These are phyloP conservation scores for Cucurbita pepo DNA, from an alignment of 306 rosid genomes.

Conservation along the genomic window DNA sequence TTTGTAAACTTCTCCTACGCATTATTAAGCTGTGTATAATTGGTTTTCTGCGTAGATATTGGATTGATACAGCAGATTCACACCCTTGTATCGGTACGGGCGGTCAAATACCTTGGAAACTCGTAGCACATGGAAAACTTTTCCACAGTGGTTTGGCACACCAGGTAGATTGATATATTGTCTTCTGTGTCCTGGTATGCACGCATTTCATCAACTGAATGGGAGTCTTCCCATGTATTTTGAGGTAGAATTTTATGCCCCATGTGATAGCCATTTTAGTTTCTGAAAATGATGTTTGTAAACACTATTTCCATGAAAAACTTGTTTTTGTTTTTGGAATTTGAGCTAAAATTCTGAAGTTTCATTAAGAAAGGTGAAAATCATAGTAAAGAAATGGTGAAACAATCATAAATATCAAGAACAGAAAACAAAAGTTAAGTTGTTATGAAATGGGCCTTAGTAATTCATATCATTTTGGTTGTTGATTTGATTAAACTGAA, in stretches of 20 bases:
- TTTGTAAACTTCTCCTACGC: background rate
- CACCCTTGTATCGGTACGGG: slow-evolving; percentile 95
- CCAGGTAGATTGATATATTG: slow-evolving; percentile 25
- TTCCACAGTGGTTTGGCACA: slow-evolving; percentile 90
- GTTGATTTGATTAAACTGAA: background rate
- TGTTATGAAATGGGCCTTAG: too few relatives aligned
- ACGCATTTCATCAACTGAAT: background rate
- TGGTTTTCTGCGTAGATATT: slow-evolving; percentile 35
- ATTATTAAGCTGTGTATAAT: slow-evolving; percentile 5
- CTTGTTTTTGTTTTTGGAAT: too few relatives aligned
- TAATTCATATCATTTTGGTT: background rate
- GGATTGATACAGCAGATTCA: slow-evolving; percentile 89
- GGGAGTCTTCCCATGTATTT: background rate
- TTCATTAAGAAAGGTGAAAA: too few relatives aligned
- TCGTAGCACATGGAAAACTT: slow-evolving; percentile 62
- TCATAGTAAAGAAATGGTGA: too few relatives aligned
- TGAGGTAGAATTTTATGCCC: background rate
- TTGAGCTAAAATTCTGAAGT: too few relatives aligned
- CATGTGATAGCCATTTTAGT: too few relatives aligned
- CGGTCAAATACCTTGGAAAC: slow-evolving; percentile 88
- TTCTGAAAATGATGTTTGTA: too few relatives aligned
- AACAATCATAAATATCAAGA: too few relatives aligned
- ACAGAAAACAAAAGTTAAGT: too few relatives aligned
- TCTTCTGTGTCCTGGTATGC: background rate
- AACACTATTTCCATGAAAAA: too few relatives aligned